These are phyloP conservation scores for Delonix regia DNA, from an alignment of 306 rosid genomes.

Conservation along the genomic window DNA sequence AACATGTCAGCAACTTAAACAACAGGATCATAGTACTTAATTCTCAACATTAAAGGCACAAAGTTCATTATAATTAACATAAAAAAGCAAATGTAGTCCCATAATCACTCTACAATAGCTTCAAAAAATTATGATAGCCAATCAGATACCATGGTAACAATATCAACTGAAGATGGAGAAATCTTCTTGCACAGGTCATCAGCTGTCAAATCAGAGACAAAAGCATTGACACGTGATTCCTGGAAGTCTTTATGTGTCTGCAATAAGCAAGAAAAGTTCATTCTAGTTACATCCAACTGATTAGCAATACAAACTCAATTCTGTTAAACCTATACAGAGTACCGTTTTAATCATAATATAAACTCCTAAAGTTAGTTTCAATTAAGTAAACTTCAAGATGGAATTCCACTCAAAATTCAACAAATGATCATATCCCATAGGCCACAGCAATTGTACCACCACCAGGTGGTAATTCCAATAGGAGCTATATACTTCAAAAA, in stretches of 20 bases:
- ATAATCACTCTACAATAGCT: slow-evolving; percentile 25
- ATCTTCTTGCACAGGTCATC: slow-evolving; percentile 75
- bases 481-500: background rate
- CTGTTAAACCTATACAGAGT: background rate
- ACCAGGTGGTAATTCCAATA: background rate
- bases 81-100: slow-evolving; percentile 18
- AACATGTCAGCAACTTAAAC: slow-evolving; percentile 70
- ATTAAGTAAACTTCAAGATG: background rate
- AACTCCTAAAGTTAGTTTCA: slow-evolving; percentile 16
- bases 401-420: background rate
- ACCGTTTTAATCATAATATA: slow-evolving; percentile 1
- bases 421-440: background rate
- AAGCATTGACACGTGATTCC: slow-evolving; percentile 71
- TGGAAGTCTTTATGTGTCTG: slow-evolving; percentile 78
- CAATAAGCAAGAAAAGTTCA: slow-evolving; percentile 36
- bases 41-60: slow-evolving; percentile 31
- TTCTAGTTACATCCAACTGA: slow-evolving; percentile 11
- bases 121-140: slow-evolving; percentile 27
- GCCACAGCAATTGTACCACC: background rate
- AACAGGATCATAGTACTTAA: slow-evolving; percentile 22
- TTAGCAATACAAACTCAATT: slow-evolving; percentile 27
- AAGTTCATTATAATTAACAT: slow-evolving; percentile 25
- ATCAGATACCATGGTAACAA: slow-evolving; percentile 84
- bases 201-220: slow-evolving; percentile 85
- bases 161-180: slow-evolving; percentile 74